A percentile compares a stretch with the other conserved stretches of the same genome.
Conservation (phyloP, 768 basidiomycete species). For the Inosperma sp. region DNA sequence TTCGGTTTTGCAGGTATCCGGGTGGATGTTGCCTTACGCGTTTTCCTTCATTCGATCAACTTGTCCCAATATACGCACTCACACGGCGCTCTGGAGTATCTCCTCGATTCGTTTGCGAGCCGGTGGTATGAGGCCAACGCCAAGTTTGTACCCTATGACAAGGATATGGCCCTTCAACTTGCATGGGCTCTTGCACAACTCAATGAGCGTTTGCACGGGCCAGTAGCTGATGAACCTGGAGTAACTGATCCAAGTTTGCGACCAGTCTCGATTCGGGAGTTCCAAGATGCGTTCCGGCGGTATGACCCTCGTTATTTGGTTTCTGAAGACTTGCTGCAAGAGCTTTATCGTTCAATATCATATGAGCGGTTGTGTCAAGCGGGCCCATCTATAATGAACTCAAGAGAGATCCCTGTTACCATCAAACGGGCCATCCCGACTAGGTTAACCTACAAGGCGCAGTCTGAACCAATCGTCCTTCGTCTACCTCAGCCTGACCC, state of each 20-base stretch:
- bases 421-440: conserved; percentile 73
- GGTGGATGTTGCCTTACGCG: conserved; percentile 84
- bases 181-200: conserved; percentile 81
- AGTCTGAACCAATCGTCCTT: conserved; percentile 85
- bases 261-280: conserved; percentile 69
- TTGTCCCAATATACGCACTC: conserved; percentile 40
- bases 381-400: conserved; percentile 39
- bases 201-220: conserved; percentile 81
- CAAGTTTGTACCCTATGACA: conserved; percentile 71
- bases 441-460: conserved; percentile 79
- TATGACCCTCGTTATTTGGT: conserved; percentile 70
- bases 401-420: conserved; percentile 53
- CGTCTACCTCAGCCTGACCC: conserved; percentile 83
- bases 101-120: conserved; percentile 80
- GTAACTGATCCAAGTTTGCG: conserved; percentile 49
- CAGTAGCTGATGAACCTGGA: conserved; percentile 59
- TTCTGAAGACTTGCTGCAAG: conserved; percentile 68
- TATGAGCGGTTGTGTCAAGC: conserved; percentile 72
- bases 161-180: conserved; percentile 71
- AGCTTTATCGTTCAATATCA: conserved; percentile 74
- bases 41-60: conserved; percentile 81
- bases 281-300: conserved; percentile 76
- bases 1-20: conserved; percentile 82
- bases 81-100: conserved; percentile 52
- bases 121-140: conserved; percentile 92